Base-by-base conservation (phyloP, 2,329 filamentous ascomycete species). In the Akanthomyces lecanii region DNA sequence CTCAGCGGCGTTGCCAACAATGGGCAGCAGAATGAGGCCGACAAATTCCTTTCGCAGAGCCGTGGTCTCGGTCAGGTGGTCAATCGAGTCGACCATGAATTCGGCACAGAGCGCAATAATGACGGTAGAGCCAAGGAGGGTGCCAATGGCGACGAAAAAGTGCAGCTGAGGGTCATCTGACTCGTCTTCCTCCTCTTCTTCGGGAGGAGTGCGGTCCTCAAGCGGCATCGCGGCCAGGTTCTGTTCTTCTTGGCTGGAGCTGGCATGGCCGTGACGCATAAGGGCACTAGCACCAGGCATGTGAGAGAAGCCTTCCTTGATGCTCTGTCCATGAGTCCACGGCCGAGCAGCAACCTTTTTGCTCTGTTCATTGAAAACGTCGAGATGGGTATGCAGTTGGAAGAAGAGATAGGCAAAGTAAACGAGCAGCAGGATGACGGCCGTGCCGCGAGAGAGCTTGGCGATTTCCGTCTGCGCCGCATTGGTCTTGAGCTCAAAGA, bases 391-490 rank as follows among this genome's bases (percentile, higher is more conserved):
- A 74, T 92, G 91, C 64, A 98, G 86, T 75, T 97, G 94, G 81
- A 97, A 97, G 75, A 91, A 83, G 2, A 98, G 86, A 71, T 96
- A 97, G 63, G 85, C 89, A 56, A 76, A 86, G 74, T 97, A 98
- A 11, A 96, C 89, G 53, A 96, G 73, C 1, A 98, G 82, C 5
- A 97, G 82, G 65, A 97, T 92, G 65, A 97, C 78, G 0, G 90
- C 79, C 1, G 89, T 91, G 58, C 90, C 90, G 61, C 89, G 85
- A 0, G 90, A 93, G 25, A 90, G 77, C 62, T 79, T 77, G 14
- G 85, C 84, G 14, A 90, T 85, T 4, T 85, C 82, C 5, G 67
- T 63, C 28, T 72, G 68, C 1, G 73, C 69, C 1, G 80, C 79
- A 36, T 75, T 71, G 53, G 76, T 77, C 18, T 77, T 76, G 16